These are phyloP conservation scores for Fusarium continuum DNA, from an alignment of 2,329 filamentous ascomycete genomes.

Conservation along the genomic window DNA sequence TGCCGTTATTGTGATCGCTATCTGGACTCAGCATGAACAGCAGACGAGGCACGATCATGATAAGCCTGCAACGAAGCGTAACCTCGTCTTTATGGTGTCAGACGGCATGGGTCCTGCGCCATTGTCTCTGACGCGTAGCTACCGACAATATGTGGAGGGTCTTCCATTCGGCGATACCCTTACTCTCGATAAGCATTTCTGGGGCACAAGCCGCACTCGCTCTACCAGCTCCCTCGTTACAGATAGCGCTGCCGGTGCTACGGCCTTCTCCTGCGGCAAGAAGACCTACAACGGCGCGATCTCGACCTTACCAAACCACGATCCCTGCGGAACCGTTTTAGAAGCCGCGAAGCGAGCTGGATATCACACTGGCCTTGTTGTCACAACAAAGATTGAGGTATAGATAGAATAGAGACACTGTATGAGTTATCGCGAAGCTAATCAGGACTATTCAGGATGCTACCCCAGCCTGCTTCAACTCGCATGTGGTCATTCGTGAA, in stretches of 20 bases:
- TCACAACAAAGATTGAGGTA: conserved; percentile 72
- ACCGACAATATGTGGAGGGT: conserved; percentile 78
- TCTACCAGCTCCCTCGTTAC: conserved; percentile 88
- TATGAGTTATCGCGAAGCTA: background rate
- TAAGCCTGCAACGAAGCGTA: conserved; percentile 74
- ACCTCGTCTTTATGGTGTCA: conserved; percentile 98
- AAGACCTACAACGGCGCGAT: conserved; percentile 99
- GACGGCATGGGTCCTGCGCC: conserved; percentile 98
- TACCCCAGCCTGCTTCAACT: conserved; percentile 93
- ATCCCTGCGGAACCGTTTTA: conserved; percentile 88
- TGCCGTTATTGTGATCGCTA: conserved; percentile 79
- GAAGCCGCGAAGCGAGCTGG: conserved; percentile 93
- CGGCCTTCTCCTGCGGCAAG: conserved; percentile 88
- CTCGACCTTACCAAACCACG: conserved; percentile 83
- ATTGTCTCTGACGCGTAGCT: conserved; percentile 85
- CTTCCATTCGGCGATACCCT: conserved; percentile 81
- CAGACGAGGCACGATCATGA: conserved; percentile 51
- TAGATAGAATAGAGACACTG: too few species aligned
- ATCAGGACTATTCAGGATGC: conserved; percentile 78
- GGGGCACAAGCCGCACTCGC: conserved; percentile 88
- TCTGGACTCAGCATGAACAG: conserved; percentile 78
- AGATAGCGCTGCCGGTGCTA: conserved; percentile 96
- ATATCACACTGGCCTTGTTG: conserved; percentile 92
- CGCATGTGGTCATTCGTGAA: conserved; percentile 80
- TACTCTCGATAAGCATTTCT: conserved; percentile 85